phyloP scores from a whole-genome alignment of 768 basidiomycete genomes.

The Fomitopsis pulvina region DNA sequence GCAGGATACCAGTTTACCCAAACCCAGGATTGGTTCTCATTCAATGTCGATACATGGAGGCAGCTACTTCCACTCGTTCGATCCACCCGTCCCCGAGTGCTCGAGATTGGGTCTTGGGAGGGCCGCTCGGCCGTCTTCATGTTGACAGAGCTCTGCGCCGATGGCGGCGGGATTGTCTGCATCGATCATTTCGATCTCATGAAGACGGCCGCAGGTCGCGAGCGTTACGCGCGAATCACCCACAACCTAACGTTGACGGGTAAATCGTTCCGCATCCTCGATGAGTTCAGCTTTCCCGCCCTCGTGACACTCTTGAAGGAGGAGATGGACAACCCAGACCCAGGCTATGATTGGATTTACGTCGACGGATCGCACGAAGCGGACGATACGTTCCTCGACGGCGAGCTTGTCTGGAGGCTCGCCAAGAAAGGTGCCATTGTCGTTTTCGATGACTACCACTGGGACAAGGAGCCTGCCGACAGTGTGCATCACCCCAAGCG shows the following conservation, averaged over 20 bases:
- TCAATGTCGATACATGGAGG: conserved; percentile 37
- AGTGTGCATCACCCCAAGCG: conserved; percentile 49
- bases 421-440: conserved; percentile 43
- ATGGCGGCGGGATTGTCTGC: conserved; percentile 41
- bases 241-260: conserved; percentile 44
- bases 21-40: conserved; percentile 53
- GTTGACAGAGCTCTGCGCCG: conserved; percentile 38
- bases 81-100: conserved; percentile 35
- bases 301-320: conserved; percentile 41
- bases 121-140: conserved; percentile 56
- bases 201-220: conserved; percentile 38
- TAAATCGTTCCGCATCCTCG: conserved; percentile 37
- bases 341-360: conserved; percentile 56
- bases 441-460: conserved; percentile 54
- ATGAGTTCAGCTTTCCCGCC: conserved; percentile 47
- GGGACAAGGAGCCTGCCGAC: conserved; percentile 40
- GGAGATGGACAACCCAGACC: conserved; percentile 27
- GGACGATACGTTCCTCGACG: conserved; percentile 56
- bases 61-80: conserved; percentile 32
- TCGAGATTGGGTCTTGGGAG: conserved; percentile 60
- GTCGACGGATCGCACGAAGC: conserved; percentile 55
- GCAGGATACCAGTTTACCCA: conserved; percentile 39
- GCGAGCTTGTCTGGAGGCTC: conserved; percentile 51
- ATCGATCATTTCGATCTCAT: conserved; percentile 57
- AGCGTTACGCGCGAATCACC: conserved; percentile 35